phyloP scores from a whole-genome alignment of 2,329 filamentous ascomycete genomes.

The Scolecobasidium constrictum region DNA sequence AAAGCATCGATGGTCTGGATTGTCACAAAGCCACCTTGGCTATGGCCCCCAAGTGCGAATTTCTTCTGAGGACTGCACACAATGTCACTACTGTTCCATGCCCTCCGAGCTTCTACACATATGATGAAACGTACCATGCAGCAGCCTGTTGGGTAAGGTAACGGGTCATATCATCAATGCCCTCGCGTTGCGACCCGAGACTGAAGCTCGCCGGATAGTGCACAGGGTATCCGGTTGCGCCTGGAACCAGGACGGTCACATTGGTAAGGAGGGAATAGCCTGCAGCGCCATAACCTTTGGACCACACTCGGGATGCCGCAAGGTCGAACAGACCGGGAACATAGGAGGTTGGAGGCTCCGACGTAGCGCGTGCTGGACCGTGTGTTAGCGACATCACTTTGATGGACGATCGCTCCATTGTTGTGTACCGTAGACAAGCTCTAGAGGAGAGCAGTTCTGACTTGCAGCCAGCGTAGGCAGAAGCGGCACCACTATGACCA shows the following conservation, averaged over 20 bases:
- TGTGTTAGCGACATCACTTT: neutral
- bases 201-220: constrained; percentile 8
- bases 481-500: neutral
- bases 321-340: too few species aligned
- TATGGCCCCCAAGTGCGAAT: constrained; percentile 7
- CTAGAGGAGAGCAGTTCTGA: constrained; percentile 3
- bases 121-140: too few species aligned
- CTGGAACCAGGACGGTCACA: constrained; percentile 23
- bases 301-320: neutral
- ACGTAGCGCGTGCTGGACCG: constrained; percentile 8
- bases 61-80: constrained; percentile 6
- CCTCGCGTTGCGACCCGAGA: constrained; percentile 4
- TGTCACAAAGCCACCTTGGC: constrained; percentile 7
- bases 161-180: constrained; percentile 2
- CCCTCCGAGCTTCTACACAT: too few species aligned
- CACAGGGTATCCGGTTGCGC: constrained; percentile 20
- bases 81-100: neutral
- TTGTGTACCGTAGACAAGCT: constrained; percentile 8
- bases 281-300: constrained; percentile 10
- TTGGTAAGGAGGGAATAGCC: constrained; percentile 12
- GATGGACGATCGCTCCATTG: neutral
- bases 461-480: neutral
- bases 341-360: constrained; percentile 5
- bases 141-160: neutral
- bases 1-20: neutral